Evolutionary conservation across 495 filamentous ascomycete genomes (phyloP).

Genomic region (Daldinia vernicosa): DNA sequence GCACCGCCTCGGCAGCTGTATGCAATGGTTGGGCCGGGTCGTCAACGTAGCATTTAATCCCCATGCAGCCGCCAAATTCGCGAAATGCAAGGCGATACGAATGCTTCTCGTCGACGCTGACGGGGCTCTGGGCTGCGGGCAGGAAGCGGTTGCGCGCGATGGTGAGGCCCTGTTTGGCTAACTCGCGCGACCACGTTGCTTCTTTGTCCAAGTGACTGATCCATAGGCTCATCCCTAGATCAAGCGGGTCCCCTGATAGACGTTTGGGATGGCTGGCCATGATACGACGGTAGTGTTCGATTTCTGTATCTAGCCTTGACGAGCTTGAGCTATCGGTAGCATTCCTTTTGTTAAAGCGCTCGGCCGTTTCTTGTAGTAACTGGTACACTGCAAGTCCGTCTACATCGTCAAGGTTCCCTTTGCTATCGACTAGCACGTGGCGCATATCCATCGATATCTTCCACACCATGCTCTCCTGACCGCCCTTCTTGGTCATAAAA

Average conservation of each 20-base stretch:
- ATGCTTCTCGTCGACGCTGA: slow-evolving; percentile 31
- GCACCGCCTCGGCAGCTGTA: slow-evolving; percentile 55
- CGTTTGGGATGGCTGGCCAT: slow-evolving; percentile 60
- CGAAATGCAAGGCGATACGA: slow-evolving; percentile 65
- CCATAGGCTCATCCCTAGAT: slow-evolving; percentile 75
- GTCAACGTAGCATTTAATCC: slow-evolving; percentile 63
- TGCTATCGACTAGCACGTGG: slow-evolving; percentile 58
- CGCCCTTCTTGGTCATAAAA: slow-evolving; percentile 59
- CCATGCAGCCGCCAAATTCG: slow-evolving; percentile 69
- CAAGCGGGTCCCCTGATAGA: slow-evolving; percentile 64
- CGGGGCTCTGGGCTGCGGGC: slow-evolving; percentile 53
- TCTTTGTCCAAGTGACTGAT: slow-evolving; percentile 65
- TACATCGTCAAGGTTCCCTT: slow-evolving; percentile 70
- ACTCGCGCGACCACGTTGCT: slow-evolving; percentile 59
- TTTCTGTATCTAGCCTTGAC: slow-evolving; percentile 58
- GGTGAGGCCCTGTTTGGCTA: slow-evolving; percentile 57
- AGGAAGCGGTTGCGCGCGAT: slow-evolving; percentile 51
- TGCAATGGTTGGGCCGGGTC: slow-evolving; percentile 51
- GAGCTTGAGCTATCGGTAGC: slow-evolving; percentile 5
- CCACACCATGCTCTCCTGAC: slow-evolving; percentile 64
- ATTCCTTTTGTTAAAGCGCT: slow-evolving; percentile 38
- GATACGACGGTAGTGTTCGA: slow-evolving; percentile 66
- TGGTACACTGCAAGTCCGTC: slow-evolving; percentile 67
- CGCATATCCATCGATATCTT: slow-evolving; percentile 67
- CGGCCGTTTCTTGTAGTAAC: slow-evolving; percentile 60